Conservation (phyloP, 139 green algal genomes). For the Coelastrella sp. region DNA sequence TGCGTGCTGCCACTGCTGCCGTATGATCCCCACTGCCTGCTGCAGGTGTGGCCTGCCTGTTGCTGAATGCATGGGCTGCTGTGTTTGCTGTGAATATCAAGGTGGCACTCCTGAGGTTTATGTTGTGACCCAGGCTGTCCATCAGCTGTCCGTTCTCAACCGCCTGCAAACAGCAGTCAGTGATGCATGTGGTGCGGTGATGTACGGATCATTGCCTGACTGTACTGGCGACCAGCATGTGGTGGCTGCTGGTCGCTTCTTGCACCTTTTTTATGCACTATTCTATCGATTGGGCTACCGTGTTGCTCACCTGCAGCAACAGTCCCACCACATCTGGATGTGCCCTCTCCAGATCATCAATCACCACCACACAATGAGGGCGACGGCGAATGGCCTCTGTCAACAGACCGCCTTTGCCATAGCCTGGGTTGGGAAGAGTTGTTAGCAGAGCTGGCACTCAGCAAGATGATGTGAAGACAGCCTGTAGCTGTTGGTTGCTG, state of each 20-base stretch:
- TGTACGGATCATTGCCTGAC: too few species aligned
- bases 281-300: not conserved
- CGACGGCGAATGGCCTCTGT: conserved; percentile 56
- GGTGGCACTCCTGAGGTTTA: conserved; percentile 50
- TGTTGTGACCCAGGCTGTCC: conserved; percentile 53
- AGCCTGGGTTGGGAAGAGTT: not conserved
- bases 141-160: conserved; percentile 51
- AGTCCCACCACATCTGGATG: conserved; percentile 63
- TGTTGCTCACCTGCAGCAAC: conserved; percentile 30
- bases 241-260: too few species aligned
- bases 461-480: too few species aligned
- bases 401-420: conserved; percentile 52
- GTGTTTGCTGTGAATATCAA: conserved; percentile 57
- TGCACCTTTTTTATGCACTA: too few species aligned
- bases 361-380: conserved; percentile 56
- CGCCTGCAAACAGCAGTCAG: not conserved
- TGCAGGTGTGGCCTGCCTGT: not conserved
- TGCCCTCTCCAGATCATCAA: conserved; percentile 56
- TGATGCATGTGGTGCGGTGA: too few species aligned
- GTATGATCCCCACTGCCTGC: not conserved
- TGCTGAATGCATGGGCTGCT: not conserved
- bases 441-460: not conserved
- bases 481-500: too few species aligned
- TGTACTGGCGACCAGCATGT: too few species aligned
- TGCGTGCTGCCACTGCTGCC: conserved; percentile 8